These are phyloP conservation scores for Aspergillus indologenus DNA, from an alignment of 495 filamentous ascomycete genomes.

Conservation along the genomic window DNA sequence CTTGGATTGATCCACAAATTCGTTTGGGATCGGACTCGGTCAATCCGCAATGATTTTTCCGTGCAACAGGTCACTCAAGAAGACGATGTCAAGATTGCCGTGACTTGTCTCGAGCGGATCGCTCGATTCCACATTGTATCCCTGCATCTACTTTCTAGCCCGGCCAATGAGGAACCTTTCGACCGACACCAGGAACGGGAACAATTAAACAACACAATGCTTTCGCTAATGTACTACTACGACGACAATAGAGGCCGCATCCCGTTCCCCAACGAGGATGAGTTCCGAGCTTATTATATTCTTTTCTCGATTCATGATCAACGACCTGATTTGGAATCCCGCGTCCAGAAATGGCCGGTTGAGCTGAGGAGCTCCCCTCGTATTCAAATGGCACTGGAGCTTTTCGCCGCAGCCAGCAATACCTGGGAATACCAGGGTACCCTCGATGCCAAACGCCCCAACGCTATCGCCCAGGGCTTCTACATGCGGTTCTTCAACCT, in stretches of 20 bases:
- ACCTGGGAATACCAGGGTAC: constrained; percentile 62
- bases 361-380: constrained; percentile 51
- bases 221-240: constrained; percentile 86
- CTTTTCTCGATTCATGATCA: constrained; percentile 76
- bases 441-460: constrained; percentile 53
- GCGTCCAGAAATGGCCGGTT: constrained; percentile 68
- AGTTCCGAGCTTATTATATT: constrained; percentile 88
- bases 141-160: constrained; percentile 74
- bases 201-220: constrained; percentile 81
- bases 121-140: constrained; percentile 88
- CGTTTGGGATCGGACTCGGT: constrained; percentile 90
- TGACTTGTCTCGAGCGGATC: constrained; percentile 85
- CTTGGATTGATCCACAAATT: constrained; percentile 76
- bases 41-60: constrained; percentile 90
- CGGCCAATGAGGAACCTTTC: constrained; percentile 68
- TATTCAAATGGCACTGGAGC: constrained; percentile 64
- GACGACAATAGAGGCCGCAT: constrained; percentile 63
- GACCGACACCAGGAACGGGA: constrained; percentile 87
- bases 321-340: constrained; percentile 66
- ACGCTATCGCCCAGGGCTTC: constrained; percentile 59
- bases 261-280: constrained; percentile 68
- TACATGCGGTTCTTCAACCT: constrained; percentile 72
- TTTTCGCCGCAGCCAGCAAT: constrained; percentile 67
- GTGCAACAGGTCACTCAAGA: constrained; percentile 75
- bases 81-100: constrained; percentile 60